A percentile compares a stretch with the other conserved stretches of the same genome.
Conservation (phyloP, 768 basidiomycete genomes). For the Lentinula aciculospora region DNA sequence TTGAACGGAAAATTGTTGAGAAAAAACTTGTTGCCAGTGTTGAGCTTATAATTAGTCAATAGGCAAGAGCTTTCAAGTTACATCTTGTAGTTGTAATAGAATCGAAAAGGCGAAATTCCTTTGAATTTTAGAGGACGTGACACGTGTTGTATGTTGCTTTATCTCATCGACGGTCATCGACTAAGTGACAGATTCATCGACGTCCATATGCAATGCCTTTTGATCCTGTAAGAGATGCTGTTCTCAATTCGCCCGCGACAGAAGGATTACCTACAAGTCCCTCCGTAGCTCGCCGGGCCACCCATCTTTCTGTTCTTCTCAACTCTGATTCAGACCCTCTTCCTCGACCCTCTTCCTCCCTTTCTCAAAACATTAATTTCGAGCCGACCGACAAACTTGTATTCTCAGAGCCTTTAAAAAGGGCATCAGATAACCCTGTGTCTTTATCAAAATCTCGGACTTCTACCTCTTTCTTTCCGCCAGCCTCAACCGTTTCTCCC, state of each 20-base stretch:
- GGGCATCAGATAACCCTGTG: neutral
- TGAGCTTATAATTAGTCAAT: too few relatives aligned
- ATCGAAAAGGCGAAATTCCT: too few relatives aligned
- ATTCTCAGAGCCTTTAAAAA: constrained; percentile 22
- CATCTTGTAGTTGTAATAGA: neutral
- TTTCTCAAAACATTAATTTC: constrained; percentile 33
- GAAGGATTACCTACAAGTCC: constrained; percentile 34
- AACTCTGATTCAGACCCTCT: constrained; percentile 43
- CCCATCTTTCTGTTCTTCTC: constrained; percentile 72
- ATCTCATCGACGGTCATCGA: too few relatives aligned
- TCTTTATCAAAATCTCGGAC: constrained; percentile 21
- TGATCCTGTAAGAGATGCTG: constrained; percentile 86
- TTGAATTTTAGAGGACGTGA: neutral
- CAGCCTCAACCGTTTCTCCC: constrained; percentile 26
- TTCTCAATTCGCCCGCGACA: constrained; percentile 68
- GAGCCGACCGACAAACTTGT: constrained; percentile 25
- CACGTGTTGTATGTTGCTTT: neutral
- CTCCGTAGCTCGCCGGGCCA: constrained; percentile 54
- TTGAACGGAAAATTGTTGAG: neutral
- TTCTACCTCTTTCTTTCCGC: constrained; percentile 28
- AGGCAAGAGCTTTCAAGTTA: too few relatives aligned
- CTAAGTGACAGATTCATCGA: neutral
- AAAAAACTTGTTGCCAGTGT: neutral
- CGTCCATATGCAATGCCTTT: constrained; percentile 49
- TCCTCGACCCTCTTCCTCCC: constrained; percentile 33